Percentiles rank a stretch among this genome's conserved stretches.
Evolutionary conservation across 352 stramenopile genomes (phyloP).

Genomic region (Phytophthora nicotianae): DNA sequence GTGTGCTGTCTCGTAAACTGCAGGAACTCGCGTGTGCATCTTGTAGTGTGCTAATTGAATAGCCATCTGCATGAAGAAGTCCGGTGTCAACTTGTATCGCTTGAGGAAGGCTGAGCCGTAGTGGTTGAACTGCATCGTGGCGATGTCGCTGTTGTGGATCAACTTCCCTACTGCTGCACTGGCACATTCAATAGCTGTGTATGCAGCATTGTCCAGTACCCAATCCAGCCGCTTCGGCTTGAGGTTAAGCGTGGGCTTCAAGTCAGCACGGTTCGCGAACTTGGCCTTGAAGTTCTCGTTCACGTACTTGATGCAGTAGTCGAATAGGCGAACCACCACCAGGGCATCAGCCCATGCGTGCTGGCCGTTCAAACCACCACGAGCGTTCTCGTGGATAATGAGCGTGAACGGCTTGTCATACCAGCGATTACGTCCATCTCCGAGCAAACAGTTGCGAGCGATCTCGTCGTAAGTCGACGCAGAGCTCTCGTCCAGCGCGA

Average conservation of each 20-base stretch:
- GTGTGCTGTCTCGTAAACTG: slow-evolving; percentile 98
- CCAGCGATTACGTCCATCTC: slow-evolving; percentile 95
- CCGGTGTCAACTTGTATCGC: slow-evolving; percentile 94
- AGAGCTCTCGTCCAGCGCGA: slow-evolving; percentile 92
- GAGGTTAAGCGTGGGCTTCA: slow-evolving; percentile 66
- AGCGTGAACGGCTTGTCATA: slow-evolving; percentile 99
- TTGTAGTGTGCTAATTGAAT: slow-evolving; percentile 98
- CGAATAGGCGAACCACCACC: slow-evolving; percentile 93
- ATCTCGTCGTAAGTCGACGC: slow-evolving; percentile 86
- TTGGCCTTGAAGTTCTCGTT: slow-evolving; percentile 91
- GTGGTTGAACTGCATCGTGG: slow-evolving; percentile 92
- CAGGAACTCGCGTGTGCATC: slow-evolving; percentile 92
- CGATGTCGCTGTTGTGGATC: slow-evolving; percentile 91
- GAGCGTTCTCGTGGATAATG: slow-evolving; percentile 96
- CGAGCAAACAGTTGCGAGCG: slow-evolving; percentile 82
- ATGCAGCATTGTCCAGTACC: slow-evolving; percentile 82
- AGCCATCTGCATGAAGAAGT: slow-evolving; percentile 97
- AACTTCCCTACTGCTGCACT: slow-evolving; percentile 92
- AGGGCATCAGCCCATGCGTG: slow-evolving; percentile 98
- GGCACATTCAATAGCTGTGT: slow-evolving; percentile 86
- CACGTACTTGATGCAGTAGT: slow-evolving; percentile 94
- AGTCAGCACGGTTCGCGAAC: slow-evolving; percentile 74
- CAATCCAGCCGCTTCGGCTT: slow-evolving; percentile 81
- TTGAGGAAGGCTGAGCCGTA: slow-evolving; percentile 94
- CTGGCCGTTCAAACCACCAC: slow-evolving; percentile 95